Conservation (phyloP, 805 yeast species). For the Metschnikowia hibisci region DNA sequence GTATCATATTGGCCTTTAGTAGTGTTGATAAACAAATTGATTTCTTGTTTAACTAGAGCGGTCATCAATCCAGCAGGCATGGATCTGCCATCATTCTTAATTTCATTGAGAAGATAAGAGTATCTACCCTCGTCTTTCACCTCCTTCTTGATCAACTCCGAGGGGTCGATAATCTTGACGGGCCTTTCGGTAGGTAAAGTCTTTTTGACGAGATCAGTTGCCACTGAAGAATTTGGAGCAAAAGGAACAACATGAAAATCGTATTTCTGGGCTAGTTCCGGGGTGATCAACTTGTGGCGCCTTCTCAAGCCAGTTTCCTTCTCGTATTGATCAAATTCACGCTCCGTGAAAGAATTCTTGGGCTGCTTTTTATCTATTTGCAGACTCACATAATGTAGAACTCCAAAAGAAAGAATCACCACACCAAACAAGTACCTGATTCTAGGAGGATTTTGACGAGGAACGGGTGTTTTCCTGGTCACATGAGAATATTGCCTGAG, state of each 20-base stretch:
- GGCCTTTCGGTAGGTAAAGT: slow-evolving; percentile 17
- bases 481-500: slow-evolving; percentile 3
- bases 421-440: slow-evolving; percentile 36
- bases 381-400: slow-evolving; percentile 28
- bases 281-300: slow-evolving; percentile 40
- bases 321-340: slow-evolving; percentile 48
- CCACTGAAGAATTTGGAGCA: slow-evolving; percentile 23
- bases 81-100: slow-evolving; percentile 24
- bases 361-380: slow-evolving; percentile 30
- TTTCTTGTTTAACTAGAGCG: slow-evolving; percentile 43
- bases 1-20: slow-evolving; percentile 39
- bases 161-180: slow-evolving; percentile 49
- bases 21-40: slow-evolving; percentile 33
- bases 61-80: slow-evolving; percentile 48
- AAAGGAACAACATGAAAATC: slow-evolving; percentile 40
- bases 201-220: slow-evolving; percentile 13
- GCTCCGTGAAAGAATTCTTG: slow-evolving; percentile 42
- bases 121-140: slow-evolving; percentile 45
- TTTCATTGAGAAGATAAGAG: slow-evolving; percentile 49
- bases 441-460: slow-evolving; percentile 23
- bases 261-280: slow-evolving; percentile 35
- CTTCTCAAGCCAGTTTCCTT: slow-evolving; percentile 50
- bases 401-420: slow-evolving; percentile 30
- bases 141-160: slow-evolving; percentile 44
- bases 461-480: slow-evolving; percentile 5